Conservation (phyloP, 352 stramenopile genomes). For the Phytophthora boehmeriae region DNA sequence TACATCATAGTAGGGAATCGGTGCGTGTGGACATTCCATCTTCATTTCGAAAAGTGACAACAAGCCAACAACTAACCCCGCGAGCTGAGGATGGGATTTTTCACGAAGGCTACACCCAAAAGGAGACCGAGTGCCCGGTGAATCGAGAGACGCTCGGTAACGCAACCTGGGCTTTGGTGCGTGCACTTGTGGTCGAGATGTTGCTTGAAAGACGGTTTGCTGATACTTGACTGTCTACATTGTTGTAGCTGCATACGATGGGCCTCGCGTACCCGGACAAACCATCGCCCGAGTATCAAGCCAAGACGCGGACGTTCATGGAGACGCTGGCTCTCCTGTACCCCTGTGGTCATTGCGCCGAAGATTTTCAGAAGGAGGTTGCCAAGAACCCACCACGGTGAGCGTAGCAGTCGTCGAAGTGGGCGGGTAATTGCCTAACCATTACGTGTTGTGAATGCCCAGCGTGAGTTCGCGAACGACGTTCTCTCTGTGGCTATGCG, state of each 20-base stretch:
- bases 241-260: slow-evolving; percentile 88
- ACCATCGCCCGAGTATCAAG: slow-evolving; percentile 84
- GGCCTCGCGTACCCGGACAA: slow-evolving; percentile 96
- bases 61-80: too few species aligned
- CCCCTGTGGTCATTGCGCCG: slow-evolving; percentile 88
- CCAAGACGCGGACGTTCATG: slow-evolving; percentile 87
- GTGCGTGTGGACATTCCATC: too few species aligned
- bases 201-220: neutral
- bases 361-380: slow-evolving; percentile 92
- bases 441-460: slow-evolving; percentile 1
- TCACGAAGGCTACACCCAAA: too few species aligned
- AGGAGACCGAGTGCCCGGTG: slow-evolving; percentile 63
- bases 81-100: too few species aligned
- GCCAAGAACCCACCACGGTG: slow-evolving; percentile 86
- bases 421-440: too few species aligned
- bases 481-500: slow-evolving; percentile 93
- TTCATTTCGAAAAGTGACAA: too few species aligned
- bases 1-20: too few species aligned
- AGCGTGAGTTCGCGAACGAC: slow-evolving; percentile 82
- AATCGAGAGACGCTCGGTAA: slow-evolving; percentile 72
- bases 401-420: too few species aligned
- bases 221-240: neutral
- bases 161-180: slow-evolving; percentile 77
- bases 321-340: slow-evolving; percentile 89
- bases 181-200: neutral